These are phyloP conservation scores for Xylariaceae sp. DNA, from an alignment of 2,329 filamentous ascomycete genomes.

Conservation along the genomic window DNA sequence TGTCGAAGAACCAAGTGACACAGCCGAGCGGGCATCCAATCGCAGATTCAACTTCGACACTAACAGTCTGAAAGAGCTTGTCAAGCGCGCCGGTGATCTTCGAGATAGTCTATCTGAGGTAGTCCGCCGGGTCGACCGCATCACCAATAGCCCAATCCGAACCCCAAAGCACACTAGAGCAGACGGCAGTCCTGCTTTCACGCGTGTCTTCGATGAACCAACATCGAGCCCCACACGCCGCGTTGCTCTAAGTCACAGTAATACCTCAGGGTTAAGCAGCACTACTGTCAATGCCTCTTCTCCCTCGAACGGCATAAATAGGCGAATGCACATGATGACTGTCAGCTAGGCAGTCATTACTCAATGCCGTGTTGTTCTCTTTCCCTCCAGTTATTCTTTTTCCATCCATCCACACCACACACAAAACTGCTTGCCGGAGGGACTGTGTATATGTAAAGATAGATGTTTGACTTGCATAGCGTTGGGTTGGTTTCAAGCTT, in stretches of 20 bases:
- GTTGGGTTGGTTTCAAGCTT: slow-evolving; percentile 31
- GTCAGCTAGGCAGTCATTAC: slow-evolving; percentile 44
- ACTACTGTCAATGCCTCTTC: slow-evolving; percentile 54
- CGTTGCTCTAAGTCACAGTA: slow-evolving; percentile 51
- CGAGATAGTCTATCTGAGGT: slow-evolving; percentile 59
- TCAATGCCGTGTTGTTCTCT: background rate
- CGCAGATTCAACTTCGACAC: slow-evolving; percentile 66
- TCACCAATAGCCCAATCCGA: slow-evolving; percentile 53
- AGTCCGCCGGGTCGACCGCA: slow-evolving; percentile 57
- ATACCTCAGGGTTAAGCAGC: slow-evolving; percentile 49
- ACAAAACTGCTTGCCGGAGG: slow-evolving; percentile 10
- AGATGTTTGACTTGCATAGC: slow-evolving; percentile 40
- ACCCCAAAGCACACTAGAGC: slow-evolving; percentile 48
- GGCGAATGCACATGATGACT: slow-evolving; percentile 64
- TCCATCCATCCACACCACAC: slow-evolving; percentile 1
- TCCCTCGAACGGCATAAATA: slow-evolving; percentile 48
- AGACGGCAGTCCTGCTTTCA: slow-evolving; percentile 66
- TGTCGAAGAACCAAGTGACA: slow-evolving; percentile 31
- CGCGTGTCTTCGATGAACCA: slow-evolving; percentile 63
- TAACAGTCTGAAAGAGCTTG: slow-evolving; percentile 64
- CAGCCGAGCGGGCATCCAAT: slow-evolving; percentile 36
- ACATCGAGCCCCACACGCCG: slow-evolving; percentile 53
- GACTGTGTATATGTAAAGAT: slow-evolving; percentile 34
- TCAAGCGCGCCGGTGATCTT: slow-evolving; percentile 60
- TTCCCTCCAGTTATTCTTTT: too few relatives aligned